These are phyloP conservation scores for Calocybe cyanea DNA, from an alignment of 768 basidiomycete species.

Conservation along the genomic window DNA sequence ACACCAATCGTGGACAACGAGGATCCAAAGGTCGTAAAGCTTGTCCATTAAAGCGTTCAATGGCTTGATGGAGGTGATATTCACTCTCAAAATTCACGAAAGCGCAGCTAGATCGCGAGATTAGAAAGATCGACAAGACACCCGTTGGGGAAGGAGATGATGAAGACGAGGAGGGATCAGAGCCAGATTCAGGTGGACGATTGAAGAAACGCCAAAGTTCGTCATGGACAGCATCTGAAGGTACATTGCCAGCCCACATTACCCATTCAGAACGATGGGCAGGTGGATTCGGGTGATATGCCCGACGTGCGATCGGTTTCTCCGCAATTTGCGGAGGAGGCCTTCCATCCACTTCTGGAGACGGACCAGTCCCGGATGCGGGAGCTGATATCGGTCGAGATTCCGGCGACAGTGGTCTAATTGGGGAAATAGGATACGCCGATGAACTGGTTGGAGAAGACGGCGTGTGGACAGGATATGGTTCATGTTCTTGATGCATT, in stretches of 20 bases:
- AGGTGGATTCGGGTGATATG: constrained; percentile 70
- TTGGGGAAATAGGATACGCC: constrained; percentile 11
- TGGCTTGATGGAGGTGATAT: constrained; percentile 59
- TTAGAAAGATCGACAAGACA: constrained; percentile 85
- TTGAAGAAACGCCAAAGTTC: constrained; percentile 88
- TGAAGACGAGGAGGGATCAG: not conserved
- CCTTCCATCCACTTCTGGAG: constrained; percentile 5
- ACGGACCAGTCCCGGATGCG: constrained; percentile 9
- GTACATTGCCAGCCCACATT: constrained; percentile 96
- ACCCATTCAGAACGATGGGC: constrained; percentile 85
- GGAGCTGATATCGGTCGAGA: constrained; percentile 2
- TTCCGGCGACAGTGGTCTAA: constrained; percentile 4
- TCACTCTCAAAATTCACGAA: constrained; percentile 85
- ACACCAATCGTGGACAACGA: constrained; percentile 75
- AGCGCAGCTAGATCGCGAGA: constrained; percentile 91
- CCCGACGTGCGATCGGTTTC: constrained; percentile 38
- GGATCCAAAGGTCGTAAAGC: constrained; percentile 67
- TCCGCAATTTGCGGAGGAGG: constrained; percentile 16
- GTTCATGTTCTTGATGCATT: constrained; percentile 20
- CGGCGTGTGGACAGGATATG: constrained; percentile 12
- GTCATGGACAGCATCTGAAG: constrained; percentile 74
- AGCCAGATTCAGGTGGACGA: constrained; percentile 15
- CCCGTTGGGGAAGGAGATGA: constrained; percentile 34
- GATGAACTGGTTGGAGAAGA: constrained; percentile 19
- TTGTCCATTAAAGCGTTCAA: constrained; percentile 67